These are phyloP conservation scores for Serendipita sp. DNA, from an alignment of 768 basidiomycete genomes.

Conservation along the genomic window DNA sequence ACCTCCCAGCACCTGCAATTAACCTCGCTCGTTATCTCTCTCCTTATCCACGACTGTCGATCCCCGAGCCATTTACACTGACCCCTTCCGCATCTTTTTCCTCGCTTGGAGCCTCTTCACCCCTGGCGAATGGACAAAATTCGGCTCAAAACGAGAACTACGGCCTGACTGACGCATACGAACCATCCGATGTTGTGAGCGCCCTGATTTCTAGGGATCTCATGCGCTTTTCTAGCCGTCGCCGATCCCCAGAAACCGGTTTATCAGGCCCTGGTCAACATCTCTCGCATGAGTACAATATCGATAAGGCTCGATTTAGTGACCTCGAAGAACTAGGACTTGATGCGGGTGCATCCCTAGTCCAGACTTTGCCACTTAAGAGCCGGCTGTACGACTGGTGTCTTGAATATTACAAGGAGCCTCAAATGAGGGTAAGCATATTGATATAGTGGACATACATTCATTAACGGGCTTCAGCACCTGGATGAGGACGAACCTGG, in stretches of 20 bases:
- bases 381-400: constrained; percentile 94
- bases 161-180: constrained; percentile 13
- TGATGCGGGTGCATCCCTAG: neutral
- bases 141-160: constrained; percentile 16
- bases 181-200: neutral
- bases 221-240: neutral
- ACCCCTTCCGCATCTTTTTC: neutral
- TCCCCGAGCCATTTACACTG: constrained; percentile 13
- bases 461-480: constrained; percentile 36
- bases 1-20: constrained; percentile 65
- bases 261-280: neutral
- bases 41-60: constrained; percentile 33
- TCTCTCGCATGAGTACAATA: neutral
- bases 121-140: neutral
- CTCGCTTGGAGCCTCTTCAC: neutral
- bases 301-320: neutral
- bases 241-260: neutral
- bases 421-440: constrained; percentile 82
- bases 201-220: constrained; percentile 2
- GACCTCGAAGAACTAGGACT: neutral
- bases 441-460: neutral
- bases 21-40: constrained; percentile 64
- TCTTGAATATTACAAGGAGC: constrained; percentile 92
- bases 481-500: constrained; percentile 93
- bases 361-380: constrained; percentile 62